These are phyloP conservation scores for Xylaria telfairii DNA, from an alignment of 495 filamentous ascomycete species.

Conservation along the genomic window DNA sequence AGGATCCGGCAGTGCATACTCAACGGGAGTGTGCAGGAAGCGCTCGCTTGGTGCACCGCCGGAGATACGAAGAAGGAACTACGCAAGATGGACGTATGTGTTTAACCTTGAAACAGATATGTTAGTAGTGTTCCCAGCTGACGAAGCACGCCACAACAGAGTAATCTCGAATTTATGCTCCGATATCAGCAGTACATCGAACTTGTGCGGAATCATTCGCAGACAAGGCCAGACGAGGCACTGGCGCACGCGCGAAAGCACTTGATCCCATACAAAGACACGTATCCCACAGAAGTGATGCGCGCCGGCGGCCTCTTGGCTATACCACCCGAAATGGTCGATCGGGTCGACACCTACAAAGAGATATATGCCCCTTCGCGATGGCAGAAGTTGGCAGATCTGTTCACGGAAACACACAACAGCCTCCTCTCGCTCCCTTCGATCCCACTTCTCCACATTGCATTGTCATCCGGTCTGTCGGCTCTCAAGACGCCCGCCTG, in stretches of 20 bases:
- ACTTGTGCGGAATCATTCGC: constrained; percentile 70
- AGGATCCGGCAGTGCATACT: constrained; percentile 74
- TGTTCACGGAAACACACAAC: constrained; percentile 87
- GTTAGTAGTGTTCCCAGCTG: neutral
- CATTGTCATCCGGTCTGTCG: constrained; percentile 87
- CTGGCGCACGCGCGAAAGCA: constrained; percentile 80
- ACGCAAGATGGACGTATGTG: constrained; percentile 77
- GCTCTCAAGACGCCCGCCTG: constrained; percentile 96
- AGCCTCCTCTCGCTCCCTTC: constrained; percentile 82
- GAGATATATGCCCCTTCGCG: constrained; percentile 73
- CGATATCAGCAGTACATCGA: constrained; percentile 97
- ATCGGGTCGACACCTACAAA: constrained; percentile 40
- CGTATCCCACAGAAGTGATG: constrained; percentile 70
- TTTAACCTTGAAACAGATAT: neutral
- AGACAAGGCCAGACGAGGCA: constrained; percentile 71
- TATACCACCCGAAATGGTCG: constrained; percentile 63
- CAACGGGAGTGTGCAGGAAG: constrained; percentile 74
- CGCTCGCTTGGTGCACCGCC: constrained; percentile 79
- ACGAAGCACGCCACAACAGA: constrained; percentile 52
- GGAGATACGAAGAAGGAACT: constrained; percentile 85
- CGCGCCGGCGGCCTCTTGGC: constrained; percentile 83
- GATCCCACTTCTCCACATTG: constrained; percentile 87
- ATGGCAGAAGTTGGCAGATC: constrained; percentile 77
- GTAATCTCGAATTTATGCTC: constrained; percentile 89
- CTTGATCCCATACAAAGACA: constrained; percentile 69